Evolutionary conservation across 176 grass and related monocot genomes (phyloP).

Genomic region (Rhipidocladum racemiflorum): DNA sequence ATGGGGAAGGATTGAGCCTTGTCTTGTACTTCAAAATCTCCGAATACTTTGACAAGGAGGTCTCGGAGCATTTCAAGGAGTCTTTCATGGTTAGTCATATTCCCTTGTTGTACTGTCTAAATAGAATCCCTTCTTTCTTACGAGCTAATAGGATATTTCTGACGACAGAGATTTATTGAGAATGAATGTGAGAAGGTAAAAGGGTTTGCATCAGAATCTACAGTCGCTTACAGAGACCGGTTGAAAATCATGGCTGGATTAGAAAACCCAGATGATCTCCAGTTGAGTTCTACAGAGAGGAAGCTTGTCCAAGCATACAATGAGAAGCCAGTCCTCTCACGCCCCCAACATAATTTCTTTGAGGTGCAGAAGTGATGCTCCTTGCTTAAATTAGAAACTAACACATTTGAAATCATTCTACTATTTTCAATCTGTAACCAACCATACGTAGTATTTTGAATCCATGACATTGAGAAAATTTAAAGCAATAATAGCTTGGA

Average conservation of each 20-base stretch:
- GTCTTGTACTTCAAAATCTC: slow-evolving; percentile 91
- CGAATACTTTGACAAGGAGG: slow-evolving; percentile 88
- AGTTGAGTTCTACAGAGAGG: slow-evolving; percentile 69
- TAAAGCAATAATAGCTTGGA: background rate
- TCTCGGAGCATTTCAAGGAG: slow-evolving; percentile 85
- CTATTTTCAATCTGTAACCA: background rate
- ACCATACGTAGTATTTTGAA: background rate
- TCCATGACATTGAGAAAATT: background rate
- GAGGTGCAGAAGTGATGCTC: slow-evolving; percentile 40
- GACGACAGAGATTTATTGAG: slow-evolving; percentile 67
- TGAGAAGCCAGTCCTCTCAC: slow-evolving; percentile 93
- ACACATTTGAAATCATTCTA: background rate
- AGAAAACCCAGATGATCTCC: slow-evolving; percentile 88
- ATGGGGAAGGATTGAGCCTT: slow-evolving; percentile 88
- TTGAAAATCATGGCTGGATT: slow-evolving; percentile 90
- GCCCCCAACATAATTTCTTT: slow-evolving; percentile 85
- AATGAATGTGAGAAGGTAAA: slow-evolving; percentile 83
- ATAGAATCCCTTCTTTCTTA: background rate
- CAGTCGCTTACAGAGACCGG: slow-evolving; percentile 69
- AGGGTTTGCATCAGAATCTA: slow-evolving; percentile 76
- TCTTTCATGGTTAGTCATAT: slow-evolving; percentile 57
- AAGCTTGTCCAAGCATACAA: slow-evolving; percentile 94
- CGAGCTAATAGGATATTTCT: slow-evolving; percentile 4
- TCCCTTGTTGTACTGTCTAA: slow-evolving; percentile 1
- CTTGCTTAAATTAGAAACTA: slow-evolving; percentile 6